Evolutionary conservation across 2,329 filamentous ascomycete species (phyloP), one percentile per base, ranked within the genome.

Genomic region (Fusarium pseudoanthophilum): DNA sequence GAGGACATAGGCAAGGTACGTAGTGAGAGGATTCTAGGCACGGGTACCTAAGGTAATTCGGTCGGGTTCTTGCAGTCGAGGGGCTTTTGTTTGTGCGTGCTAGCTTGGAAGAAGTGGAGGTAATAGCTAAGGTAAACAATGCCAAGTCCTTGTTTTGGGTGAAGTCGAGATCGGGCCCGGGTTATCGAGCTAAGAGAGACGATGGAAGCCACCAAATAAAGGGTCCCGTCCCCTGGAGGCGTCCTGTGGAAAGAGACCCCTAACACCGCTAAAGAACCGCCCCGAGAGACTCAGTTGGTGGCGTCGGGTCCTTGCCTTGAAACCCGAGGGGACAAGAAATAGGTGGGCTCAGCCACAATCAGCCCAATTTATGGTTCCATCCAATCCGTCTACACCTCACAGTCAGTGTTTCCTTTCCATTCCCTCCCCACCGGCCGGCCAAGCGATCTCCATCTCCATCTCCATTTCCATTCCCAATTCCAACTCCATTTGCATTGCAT

Each of bases 341-440:
- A 37, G 42, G 32, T 36, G 28, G 32, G 46, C 70, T 75, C 72
- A 75, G 72, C 72, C 72, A 75, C 72, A 75, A 57, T 67, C 69
- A 75, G 60, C 72, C 56, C 69, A 73, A 75, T 53, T 52, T 67
- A 42, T 63, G 37, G 49, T 66, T 65, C 48, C 63, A 65, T 63
- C 53, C 52, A 65, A 59, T 67, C 62, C 62, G 24, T 59, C 43
- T 37, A 30, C 40, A 26, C 26, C 26, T 48, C 45, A 48, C 15
- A 46, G 46, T 30, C 43, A 60, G 42, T 53, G 46, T 59, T 67
- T 63, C 60, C 61, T 72, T 53, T 51, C 57, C 66, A 64, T 69
- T 69, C 60, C 49, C 60, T 73, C 72, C 64, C 67, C 55, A 64
- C 71, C 43, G 28, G 60, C 61, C 36, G 46, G 60, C 70, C 70